phyloP scores from a whole-genome alignment of 1,284 basidiomycete genomes.

The Moesziomyces sp. region DNA sequence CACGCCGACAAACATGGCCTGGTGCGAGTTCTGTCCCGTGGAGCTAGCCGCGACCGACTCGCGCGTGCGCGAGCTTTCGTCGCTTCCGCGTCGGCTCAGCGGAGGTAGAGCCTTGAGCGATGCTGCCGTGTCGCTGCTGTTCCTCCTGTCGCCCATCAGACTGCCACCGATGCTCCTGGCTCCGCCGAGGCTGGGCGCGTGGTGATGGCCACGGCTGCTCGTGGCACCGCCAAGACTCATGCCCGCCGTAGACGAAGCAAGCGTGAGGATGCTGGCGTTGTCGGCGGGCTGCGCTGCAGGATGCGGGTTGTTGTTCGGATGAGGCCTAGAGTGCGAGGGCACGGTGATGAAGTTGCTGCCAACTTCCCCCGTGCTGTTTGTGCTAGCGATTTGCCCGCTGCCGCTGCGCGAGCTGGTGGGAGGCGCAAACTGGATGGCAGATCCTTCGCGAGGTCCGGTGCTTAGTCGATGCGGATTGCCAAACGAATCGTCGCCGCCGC shows the following conservation, averaged over 20 bases:
- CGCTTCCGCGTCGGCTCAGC: constrained; percentile 60
- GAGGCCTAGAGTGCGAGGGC: constrained; percentile 86
- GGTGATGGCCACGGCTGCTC: constrained; percentile 44
- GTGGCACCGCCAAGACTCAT: constrained; percentile 49
- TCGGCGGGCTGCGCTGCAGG: constrained; percentile 88
- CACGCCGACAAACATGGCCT: constrained; percentile 43
- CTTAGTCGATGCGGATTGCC: constrained; percentile 30
- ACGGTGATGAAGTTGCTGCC: constrained; percentile 45
- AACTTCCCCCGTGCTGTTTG: constrained; percentile 17
- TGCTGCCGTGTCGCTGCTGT: constrained; percentile 60
- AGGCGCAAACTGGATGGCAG: constrained; percentile 27
- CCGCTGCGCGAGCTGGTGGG: constrained; percentile 21
- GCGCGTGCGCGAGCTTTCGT: constrained; percentile 52
- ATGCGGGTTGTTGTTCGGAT: constrained; percentile 92
- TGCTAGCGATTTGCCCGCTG: constrained; percentile 21
- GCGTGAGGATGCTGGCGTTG: constrained; percentile 89
- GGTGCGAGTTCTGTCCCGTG: constrained; percentile 52
- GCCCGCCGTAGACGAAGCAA: constrained; percentile 82
- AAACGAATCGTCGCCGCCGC: constrained; percentile 27
- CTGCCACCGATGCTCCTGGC: constrained; percentile 58
- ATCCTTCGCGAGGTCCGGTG: constrained; percentile 34
- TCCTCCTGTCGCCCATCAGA: constrained; percentile 57
- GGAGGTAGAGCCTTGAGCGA: constrained; percentile 62
- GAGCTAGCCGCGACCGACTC: constrained; percentile 52
- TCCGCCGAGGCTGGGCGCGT: constrained; percentile 52